A percentile compares a stretch with the other conserved stretches of the same genome.
Conservation (phyloP, 2,329 filamentous ascomycete species). For the Pseudocercospora macadamiae region DNA sequence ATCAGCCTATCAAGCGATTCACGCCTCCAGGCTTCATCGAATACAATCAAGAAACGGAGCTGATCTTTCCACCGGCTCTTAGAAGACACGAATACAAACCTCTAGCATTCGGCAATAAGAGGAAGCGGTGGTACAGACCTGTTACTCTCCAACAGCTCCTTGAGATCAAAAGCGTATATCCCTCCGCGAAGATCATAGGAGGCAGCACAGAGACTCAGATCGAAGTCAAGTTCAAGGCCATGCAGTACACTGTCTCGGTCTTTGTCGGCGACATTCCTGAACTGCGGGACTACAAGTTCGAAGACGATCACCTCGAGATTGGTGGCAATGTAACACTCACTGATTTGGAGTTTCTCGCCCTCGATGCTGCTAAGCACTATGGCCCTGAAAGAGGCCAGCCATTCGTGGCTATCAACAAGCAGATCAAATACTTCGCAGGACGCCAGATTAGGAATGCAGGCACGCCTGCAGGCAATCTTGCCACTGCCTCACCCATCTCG, state of each 20-base stretch:
- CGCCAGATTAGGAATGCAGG: slow-evolving; percentile 97
- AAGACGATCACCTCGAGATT: slow-evolving; percentile 82
- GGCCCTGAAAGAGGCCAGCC: slow-evolving; percentile 72
- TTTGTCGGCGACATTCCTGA: slow-evolving; percentile 93
- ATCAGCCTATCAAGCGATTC: slow-evolving; percentile 63
- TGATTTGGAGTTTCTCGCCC: slow-evolving; percentile 83
- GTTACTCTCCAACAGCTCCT: slow-evolving; percentile 84
- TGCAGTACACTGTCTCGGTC: slow-evolving; percentile 86
- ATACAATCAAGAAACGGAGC: slow-evolving; percentile 88
- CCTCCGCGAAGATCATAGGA: slow-evolving; percentile 89
- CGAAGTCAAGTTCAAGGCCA: slow-evolving; percentile 95
- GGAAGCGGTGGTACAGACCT: slow-evolving; percentile 90
- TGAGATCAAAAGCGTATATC: slow-evolving; percentile 85
- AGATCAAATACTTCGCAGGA: slow-evolving; percentile 92
- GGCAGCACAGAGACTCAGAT: slow-evolving; percentile 98
- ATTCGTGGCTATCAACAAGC: slow-evolving; percentile 89
- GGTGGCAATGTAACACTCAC: slow-evolving; percentile 92
- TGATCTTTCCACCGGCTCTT: slow-evolving; percentile 88
- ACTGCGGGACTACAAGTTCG: slow-evolving; percentile 77
- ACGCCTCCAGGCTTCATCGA: slow-evolving; percentile 90
- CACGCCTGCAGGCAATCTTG: slow-evolving; percentile 90
- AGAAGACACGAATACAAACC: slow-evolving; percentile 81
- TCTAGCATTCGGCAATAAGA: slow-evolving; percentile 89
- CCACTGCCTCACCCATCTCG: slow-evolving; percentile 92
- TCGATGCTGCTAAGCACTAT: slow-evolving; percentile 77